Base-by-base conservation (phyloP, 1,139 yeast species). In the Lodderomyces jiufengensis region DNA sequence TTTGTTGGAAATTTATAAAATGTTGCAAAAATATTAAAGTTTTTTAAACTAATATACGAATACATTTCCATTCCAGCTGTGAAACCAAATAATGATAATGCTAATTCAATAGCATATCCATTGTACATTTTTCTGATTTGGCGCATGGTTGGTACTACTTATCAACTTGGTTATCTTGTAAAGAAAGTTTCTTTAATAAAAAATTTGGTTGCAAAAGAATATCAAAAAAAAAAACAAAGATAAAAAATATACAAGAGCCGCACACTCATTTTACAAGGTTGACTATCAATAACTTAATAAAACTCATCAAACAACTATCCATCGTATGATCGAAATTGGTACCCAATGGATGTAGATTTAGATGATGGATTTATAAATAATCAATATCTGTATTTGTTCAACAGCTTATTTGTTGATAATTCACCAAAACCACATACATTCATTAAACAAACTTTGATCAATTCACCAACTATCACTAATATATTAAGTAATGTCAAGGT, bases 401-500 rank as follows among this genome's bases (percentile, higher is more conserved):
- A 18, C 5, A 18, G 7, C 7, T 18, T 18, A 18, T 5, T 18
- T 7, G 7, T 5, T 5, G 20, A 18, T 18, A 18, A 22, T 5
- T 18, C 20, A n/a, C 14, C 5, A 3, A 3, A 15, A 21, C 14
- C 38, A 10, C 41, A 40, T n/a, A 37, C 38, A 9, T 52, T 50
- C 37, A 43, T 55, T 29, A 67, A 66, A 39, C 59, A 63, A 43
- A 67, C 74, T 5, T 46, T 66, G 18, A 44, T 66, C 31, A 57
- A 53, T 30, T 66, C 73, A 6, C 72, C 75, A 9, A 48, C 64
- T 3, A 49, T 69, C 34, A 47, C 52, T 31, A 53, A 55, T 32
- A 59, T 68, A 22, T 49, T 58, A 25, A 64, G 68, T 14, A 43
- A 48, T 6, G 67, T 69, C 45, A 46, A 49, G 27, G 73, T 69